Evolutionary conservation across 371 early-diverging fungal genomes (phyloP), one percentile per base, ranked within the genome.

Genomic region (Blakeslea trispora): DNA sequence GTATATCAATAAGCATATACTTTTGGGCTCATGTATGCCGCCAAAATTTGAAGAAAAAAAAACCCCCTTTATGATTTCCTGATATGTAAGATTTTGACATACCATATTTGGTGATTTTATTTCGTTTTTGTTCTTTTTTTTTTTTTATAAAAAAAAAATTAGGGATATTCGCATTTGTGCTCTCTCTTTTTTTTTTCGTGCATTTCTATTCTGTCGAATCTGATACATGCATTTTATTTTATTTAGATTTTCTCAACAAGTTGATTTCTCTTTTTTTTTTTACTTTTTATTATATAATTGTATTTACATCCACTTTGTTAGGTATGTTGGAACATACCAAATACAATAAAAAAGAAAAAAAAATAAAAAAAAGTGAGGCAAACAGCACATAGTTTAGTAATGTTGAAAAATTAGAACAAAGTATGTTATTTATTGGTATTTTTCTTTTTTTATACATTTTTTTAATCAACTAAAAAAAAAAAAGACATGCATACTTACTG

Each of bases 41-140:
- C 59, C 64, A 64, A 64, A 59, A 64, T 55, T 51, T 59, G 46
- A 64, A 64, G 50, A 55, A 41, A 48, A 19, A 32, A 28, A 45
- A 22, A 34, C 22, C 64, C 64, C 64, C 64, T 63, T 63, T 63
- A 58, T 57, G 40, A 58, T 63, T 63, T 53, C 64, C 48, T 58
- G 54, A 50, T 58, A 58, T 58, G 59, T 64, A 45, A 22, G 44
- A 54, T 59, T 63, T 59, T 64, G 64, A 63, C 64, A 64, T 35
- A 23, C 59, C 64, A 63, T 52, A 58, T 63, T 45, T 63, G 64
- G 64, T 57, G 53, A 63, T 53, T 63, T 64, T 59, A 64, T 59
- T 58, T 55, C 56, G 47, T 47, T 56, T 62, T 52, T 62, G 51
- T 54, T 56, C 62, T 39, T 56, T 61, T 55, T 61, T 60, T n/a